Evolutionary conservation across 306 rosid genomes (phyloP), one percentile per base, ranked within the genome.

Genomic region (Corylus heterophylla): DNA sequence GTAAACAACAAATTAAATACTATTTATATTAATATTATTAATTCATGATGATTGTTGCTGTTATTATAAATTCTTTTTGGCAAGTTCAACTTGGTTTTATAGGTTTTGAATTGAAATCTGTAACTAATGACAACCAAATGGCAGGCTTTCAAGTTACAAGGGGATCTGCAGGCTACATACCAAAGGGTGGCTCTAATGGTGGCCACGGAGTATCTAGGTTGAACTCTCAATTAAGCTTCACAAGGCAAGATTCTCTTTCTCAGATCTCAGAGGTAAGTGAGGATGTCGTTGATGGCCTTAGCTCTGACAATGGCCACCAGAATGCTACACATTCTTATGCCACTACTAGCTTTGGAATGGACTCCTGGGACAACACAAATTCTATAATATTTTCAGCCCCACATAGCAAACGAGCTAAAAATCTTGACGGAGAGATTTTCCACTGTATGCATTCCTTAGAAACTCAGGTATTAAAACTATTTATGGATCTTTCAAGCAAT

Each of bases 61-160:
- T 58, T 25, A 58, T 25, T 4, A 58, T 22, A 8, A 14, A 4
- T 27, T 62, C n/a, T 47, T 70, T 69, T 70, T 70, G 74, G n/a
- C 48, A 7, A 20, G 37, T 37, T 3, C 47, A 4, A 49, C n/a
- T 0, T 44, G 3, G 4, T 20, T 35, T 2, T 22, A 22, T 18
- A 42, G 54, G 35, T 27, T 52, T 67, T 5, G 61, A 7, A 70
- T 52, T 54, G 7, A 59, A 44, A 11, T 68, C 39, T 74, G 51
- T 77, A 37, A 9, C 4, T 67, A 31, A 68, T 49, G 20, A 29
- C 39, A 48, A 69, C 14, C 71, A 20, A 76, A 59, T 80, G 78
- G 90, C 83, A 50, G 98, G 99, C 6, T 95, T 95, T 85, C 88
- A 94, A 11, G 87, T 95, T 73, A 89, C 99, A 16, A 88, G 89